Base-by-base conservation (phyloP, 352 stramenopile species). In the Globisporangium apiculatum region DNA sequence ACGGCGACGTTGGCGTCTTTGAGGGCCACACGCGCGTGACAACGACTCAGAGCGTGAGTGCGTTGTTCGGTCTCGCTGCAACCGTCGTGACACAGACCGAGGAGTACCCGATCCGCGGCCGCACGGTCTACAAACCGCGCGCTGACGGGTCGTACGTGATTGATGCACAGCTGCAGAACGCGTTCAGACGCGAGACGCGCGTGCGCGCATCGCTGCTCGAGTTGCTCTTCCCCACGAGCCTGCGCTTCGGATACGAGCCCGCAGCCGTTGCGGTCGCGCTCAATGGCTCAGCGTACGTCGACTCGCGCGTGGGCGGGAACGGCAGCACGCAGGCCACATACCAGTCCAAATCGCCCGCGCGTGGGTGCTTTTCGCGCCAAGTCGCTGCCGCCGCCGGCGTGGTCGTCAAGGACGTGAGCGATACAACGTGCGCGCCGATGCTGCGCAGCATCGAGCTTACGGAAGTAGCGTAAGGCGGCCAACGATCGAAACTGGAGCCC, bases 91-190 rank as follows among this genome's bases (percentile, higher is more conserved):
- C 62, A 14, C 65, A 69, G 14, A 42, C 58, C 37, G 75, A 88
- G 54, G 60, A 82, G 48, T 87, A 89, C 55, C 76, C 74, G 57
- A 57, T 89, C 17, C 59, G 48, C 15, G 79, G 79, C 35, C 69
- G 66, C 47, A 68, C 76, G 31, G 66, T 65, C 57, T 89, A 85
- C 71, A 67, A 67, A 12, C 55, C 62, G 3, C 67, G 72, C 47
- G 52, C 42, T 53, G 67, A 72, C 54, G 57, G 58, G 9, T 70
- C 65, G 17, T 88, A 72, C 58, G 57, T 73, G 0, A 68, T 85
- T 6, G 70, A 77, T 17, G 75, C 73, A 6, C 56, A 76, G 17
- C 65, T 86, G 46, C 49, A 62, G 15, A 79, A 86, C 49, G 65
- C 63, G 8, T 85, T 86, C 47, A 62, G 60, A 15, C 72, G 74